Base-by-base conservation (phyloP, 148 eudicot species). In the Dianthus caryophyllus region DNA sequence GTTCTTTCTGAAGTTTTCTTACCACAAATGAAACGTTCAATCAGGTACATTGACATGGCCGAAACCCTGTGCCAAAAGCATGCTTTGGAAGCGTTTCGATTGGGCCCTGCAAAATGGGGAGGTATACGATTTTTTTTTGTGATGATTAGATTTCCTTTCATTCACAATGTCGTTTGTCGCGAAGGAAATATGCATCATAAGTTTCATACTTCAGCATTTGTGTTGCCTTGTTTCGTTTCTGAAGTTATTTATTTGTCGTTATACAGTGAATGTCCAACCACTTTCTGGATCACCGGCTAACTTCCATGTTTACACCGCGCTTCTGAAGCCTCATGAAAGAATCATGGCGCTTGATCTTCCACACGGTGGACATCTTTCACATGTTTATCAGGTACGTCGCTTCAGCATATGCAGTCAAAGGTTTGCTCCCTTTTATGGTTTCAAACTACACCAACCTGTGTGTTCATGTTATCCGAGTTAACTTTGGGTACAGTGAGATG, bases 281-380 rank as follows among this genome's bases (percentile, higher is more conserved):
- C 85, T 94, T 57, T 94, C 99, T 47, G 99, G 99, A 39, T 94
- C 99, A 68, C 99, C 99, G 5, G 65, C 99, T 48, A 94, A 94
- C 81, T 94, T 94, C 66, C 99, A 94, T 63, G 99, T 90, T 39
- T 94, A 94, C 73, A 94, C 99, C 67, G 99, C 96, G 41, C 77
- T 94, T 57, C 66, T 94, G 75, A 94, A 94, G 75, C 96, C 99
- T 72, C 99, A 94, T 78, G 99, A 94, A 39, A 88, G 99, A 84
- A 94, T 94, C 79, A 94, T 94, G 99, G 99, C 97, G 14, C 93
- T 94, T 76, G 99, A 94, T 86, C 97, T 94, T 80, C 99, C 99
- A 62, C 99, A 94, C 70, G 99, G 99, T 79, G 99, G 99, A 13
- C 99, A 94, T 80, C 96, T 94, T 78, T 94, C 99, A 22, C 99